A percentile compares a stretch with the other conserved stretches of the same genome.
Evolutionary conservation across 495 filamentous ascomycete genomes (phyloP).

Genomic region (Neurospora sp.): DNA sequence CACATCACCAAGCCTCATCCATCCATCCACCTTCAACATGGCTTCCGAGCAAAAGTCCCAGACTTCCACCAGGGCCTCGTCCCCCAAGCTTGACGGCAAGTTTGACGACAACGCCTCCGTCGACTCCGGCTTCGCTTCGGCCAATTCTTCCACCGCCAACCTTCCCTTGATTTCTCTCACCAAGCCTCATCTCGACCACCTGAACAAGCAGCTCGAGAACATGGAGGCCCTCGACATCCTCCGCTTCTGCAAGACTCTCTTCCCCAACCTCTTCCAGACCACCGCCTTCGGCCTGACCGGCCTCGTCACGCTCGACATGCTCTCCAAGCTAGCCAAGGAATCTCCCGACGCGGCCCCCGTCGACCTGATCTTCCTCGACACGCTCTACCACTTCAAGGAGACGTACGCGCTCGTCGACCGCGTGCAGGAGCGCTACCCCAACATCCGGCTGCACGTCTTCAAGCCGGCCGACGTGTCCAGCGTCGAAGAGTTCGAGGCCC

Average conservation of each 20-base stretch:
- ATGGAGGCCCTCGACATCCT: slow-evolving; percentile 74
- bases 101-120: slow-evolving; percentile 30
- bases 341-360: slow-evolving; percentile 49
- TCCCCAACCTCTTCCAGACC: slow-evolving; percentile 88
- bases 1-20: neutral
- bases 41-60: slow-evolving; percentile 12
- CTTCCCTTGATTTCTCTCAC: slow-evolving; percentile 62
- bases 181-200: slow-evolving; percentile 73
- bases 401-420: slow-evolving; percentile 74
- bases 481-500: slow-evolving; percentile 63
- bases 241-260: slow-evolving; percentile 80
- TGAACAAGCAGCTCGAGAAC: slow-evolving; percentile 78
- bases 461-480: slow-evolving; percentile 66
- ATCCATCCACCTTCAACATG: slow-evolving; percentile 17
- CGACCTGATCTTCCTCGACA: slow-evolving; percentile 95
- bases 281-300: slow-evolving; percentile 96
- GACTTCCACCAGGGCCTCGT: slow-evolving; percentile 23
- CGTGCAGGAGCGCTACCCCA: slow-evolving; percentile 64
- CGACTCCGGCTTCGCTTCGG: slow-evolving; percentile 89
- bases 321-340: slow-evolving; percentile 71
- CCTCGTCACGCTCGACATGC: slow-evolving; percentile 88
- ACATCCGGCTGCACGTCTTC: slow-evolving; percentile 74
- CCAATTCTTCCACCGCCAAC: slow-evolving; percentile 41
- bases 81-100: slow-evolving; percentile 20
- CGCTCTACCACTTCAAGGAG: slow-evolving; percentile 89